A percentile compares a stretch with the other conserved stretches of the same genome.
These are phyloP conservation scores for Malus hybrid DNA, from an alignment of 331 rosid species.

Conservation along the genomic window DNA sequence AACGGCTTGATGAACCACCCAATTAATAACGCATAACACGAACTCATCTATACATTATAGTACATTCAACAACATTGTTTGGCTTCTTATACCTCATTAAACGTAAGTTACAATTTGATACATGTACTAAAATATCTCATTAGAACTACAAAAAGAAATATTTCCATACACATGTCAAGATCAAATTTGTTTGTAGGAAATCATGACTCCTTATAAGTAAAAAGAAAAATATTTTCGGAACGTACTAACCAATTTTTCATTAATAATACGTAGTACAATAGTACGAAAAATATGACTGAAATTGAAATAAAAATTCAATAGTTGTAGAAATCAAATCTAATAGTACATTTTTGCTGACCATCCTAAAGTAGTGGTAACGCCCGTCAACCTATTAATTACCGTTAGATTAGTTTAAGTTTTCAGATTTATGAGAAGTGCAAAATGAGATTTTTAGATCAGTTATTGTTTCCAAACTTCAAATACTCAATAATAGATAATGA, in stretches of 20 bases:
- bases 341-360: too few relatives aligned
- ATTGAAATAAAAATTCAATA: too few relatives aligned
- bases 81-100: neutral
- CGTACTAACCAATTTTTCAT: neutral
- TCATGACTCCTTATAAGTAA: neutral
- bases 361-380: neutral
- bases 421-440: too few relatives aligned
- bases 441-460: too few relatives aligned
- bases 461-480: neutral
- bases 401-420: too few relatives aligned
- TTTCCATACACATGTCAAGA: neutral
- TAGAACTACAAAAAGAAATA: too few relatives aligned
- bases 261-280: too few relatives aligned
- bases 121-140: neutral
- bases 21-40: too few relatives aligned
- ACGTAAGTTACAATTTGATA: neutral
- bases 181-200: neutral
- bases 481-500: neutral
- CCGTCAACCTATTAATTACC: fast-evolving
- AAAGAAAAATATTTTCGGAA: neutral
- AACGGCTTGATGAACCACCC: fast-evolving
- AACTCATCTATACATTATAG: neutral
- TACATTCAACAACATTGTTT: neutral
- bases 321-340: too few relatives aligned
- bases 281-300: too few relatives aligned